These are phyloP conservation scores for Saprolegnia parasitica DNA, from an alignment of 352 stramenopile genomes.

Conservation along the genomic window DNA sequence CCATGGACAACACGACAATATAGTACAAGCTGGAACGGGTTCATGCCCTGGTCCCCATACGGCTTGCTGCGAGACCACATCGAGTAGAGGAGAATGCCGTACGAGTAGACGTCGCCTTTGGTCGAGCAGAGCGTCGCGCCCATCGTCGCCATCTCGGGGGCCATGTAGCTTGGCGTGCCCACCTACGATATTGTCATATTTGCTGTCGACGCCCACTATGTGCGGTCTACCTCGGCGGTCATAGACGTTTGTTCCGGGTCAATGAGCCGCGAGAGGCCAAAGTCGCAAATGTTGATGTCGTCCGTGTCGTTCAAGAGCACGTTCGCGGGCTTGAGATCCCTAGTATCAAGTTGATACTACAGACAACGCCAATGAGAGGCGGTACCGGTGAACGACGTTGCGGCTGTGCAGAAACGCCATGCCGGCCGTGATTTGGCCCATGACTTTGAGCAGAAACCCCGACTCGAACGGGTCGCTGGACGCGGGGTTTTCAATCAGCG, in stretches of 20 bases:
- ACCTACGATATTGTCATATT: constrained; percentile 39
- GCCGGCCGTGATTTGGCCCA: constrained; percentile 85
- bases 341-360: neutral
- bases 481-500: constrained; percentile 72
- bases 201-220: neutral
- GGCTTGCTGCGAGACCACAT: constrained; percentile 84
- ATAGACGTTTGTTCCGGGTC: constrained; percentile 81
- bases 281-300: constrained; percentile 93
- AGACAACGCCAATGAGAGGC: no score
- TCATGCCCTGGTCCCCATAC: constrained; percentile 87
- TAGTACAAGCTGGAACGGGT: constrained; percentile 81
- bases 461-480: constrained; percentile 62
- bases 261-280: constrained; percentile 86
- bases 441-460: constrained; percentile 78
- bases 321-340: constrained; percentile 93
- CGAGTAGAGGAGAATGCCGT: constrained; percentile 81
- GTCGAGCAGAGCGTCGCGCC: constrained; percentile 82
- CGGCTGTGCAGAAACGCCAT: constrained; percentile 88
- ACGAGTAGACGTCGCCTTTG: constrained; percentile 84
- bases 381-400: constrained; percentile 62
- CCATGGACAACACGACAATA: neutral
- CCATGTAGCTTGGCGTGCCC: constrained; percentile 87
- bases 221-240: constrained; percentile 72
- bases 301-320: constrained; percentile 89
- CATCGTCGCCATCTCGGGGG: constrained; percentile 88